Conservation (phyloP, 169 alveolate genomes). For the Neospora caninum region DNA sequence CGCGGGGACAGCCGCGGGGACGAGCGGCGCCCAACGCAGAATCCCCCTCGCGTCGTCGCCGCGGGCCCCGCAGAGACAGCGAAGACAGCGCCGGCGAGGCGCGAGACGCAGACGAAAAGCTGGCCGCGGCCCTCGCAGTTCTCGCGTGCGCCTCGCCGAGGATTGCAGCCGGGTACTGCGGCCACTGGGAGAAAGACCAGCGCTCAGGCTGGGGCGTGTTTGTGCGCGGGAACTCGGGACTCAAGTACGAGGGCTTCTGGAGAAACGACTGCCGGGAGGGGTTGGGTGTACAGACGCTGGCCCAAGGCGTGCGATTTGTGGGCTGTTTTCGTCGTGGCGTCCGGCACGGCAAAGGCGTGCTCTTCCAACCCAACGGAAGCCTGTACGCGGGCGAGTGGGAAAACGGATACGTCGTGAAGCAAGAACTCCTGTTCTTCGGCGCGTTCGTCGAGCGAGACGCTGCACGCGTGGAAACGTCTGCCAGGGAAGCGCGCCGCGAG, state of each 20-base stretch:
- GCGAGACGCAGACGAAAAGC: not conserved
- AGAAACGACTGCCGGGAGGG: slow-evolving; percentile 70
- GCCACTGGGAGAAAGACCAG: slow-evolving; percentile 66
- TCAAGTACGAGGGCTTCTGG: slow-evolving; percentile 76
- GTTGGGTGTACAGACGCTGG: slow-evolving; percentile 71
- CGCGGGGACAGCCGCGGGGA: not conserved
- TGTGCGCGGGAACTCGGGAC: slow-evolving; percentile 63
- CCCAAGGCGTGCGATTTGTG: slow-evolving; percentile 68
- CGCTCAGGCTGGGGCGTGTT: slow-evolving; percentile 77
- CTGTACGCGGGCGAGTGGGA: slow-evolving; percentile 73
- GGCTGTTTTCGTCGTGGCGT: slow-evolving; percentile 69
- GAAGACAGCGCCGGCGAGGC: not conserved
- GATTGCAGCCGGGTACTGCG: slow-evolving; percentile 50
- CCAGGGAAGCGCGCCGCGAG: not conserved
- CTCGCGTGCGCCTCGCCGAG: not conserved
- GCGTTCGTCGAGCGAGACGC: not conserved
- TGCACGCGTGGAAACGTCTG: not conserved
- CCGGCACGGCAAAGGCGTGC: slow-evolving; percentile 72
- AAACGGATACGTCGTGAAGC: slow-evolving; percentile 64
- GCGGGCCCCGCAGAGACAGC: not conserved
- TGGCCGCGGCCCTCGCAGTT: not conserved
- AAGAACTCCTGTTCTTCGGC: slow-evolving; percentile 66
- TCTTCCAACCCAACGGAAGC: slow-evolving; percentile 71
- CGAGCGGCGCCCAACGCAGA: not conserved
- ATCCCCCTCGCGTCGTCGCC: not conserved